Evolutionary conservation across 129 eudicot species (phyloP).

Genomic region (Artemisia annua): DNA sequence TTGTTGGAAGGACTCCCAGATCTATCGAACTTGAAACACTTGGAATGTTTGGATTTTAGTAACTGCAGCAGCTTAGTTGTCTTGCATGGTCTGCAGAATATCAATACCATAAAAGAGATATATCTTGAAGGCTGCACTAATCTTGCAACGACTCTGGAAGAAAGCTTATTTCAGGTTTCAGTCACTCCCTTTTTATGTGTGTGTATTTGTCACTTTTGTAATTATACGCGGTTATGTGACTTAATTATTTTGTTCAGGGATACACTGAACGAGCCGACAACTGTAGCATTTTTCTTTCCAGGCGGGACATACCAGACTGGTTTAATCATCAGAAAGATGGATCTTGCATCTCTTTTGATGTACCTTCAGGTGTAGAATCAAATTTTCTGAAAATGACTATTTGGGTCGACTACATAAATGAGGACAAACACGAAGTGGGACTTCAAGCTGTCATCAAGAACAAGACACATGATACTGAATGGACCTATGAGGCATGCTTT

Average conservation of each 20-base stretch:
- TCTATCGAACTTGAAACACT: slow-evolving; percentile 23
- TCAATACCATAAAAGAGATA: too few relatives aligned
- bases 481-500: slow-evolving; percentile 22
- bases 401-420: slow-evolving; percentile 25
- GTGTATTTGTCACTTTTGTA: background rate
- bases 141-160: slow-evolving; percentile 17
- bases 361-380: slow-evolving; percentile 9
- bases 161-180: too few relatives aligned
- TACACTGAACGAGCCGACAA: slow-evolving; percentile 8
- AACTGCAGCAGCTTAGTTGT: slow-evolving; percentile 29
- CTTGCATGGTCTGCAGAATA: slow-evolving; percentile 20
- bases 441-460: slow-evolving; percentile 22
- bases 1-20: slow-evolving; percentile 23
- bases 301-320: slow-evolving; percentile 17
- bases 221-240: background rate
- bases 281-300: slow-evolving; percentile 27
- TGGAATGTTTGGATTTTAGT: slow-evolving; percentile 21
- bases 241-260: slow-evolving; percentile 17
- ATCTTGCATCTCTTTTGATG: slow-evolving; percentile 19
- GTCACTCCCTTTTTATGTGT: background rate
- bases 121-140: slow-evolving; percentile 27
- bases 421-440: slow-evolving; percentile 8
- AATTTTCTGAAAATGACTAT: slow-evolving; percentile 7
- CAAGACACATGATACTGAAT: slow-evolving; percentile 23
- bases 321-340: slow-evolving; percentile 17